Percentiles rank a stretch among this genome's conserved stretches.
Evolutionary conservation across 2,329 filamentous ascomycete genomes (phyloP).

Genomic region (Hyphodiscus sp.): DNA sequence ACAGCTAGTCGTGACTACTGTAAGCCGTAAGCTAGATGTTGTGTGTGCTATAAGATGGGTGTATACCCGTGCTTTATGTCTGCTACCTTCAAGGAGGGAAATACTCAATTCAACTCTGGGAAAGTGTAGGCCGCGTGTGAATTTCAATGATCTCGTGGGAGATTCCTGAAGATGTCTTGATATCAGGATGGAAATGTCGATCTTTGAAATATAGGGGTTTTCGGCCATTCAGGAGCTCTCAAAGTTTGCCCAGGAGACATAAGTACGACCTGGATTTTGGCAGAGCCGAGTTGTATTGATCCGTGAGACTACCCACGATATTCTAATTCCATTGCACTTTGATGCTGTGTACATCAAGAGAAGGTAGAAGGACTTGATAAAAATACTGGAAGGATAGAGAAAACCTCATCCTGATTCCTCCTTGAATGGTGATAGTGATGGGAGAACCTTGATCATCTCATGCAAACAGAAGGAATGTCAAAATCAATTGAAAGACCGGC

Average conservation of each 20-base stretch:
- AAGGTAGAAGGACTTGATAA: slow-evolving; percentile 53
- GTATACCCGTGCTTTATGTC: slow-evolving; percentile 45
- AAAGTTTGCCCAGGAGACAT: slow-evolving; percentile 35
- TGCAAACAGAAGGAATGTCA: slow-evolving; percentile 53
- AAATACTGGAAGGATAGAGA: slow-evolving; percentile 56
- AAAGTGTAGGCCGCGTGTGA: slow-evolving; percentile 37
- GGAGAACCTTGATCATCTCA: slow-evolving; percentile 37
- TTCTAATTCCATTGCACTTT: slow-evolving; percentile 38
- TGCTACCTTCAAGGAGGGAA: slow-evolving; percentile 44
- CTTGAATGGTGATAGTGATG: slow-evolving; percentile 45
- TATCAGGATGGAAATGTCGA: slow-evolving; percentile 47
- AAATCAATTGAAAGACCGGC: slow-evolving; percentile 53
- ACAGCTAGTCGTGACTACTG: slow-evolving; percentile 43
- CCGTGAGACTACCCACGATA: slow-evolving; percentile 42
- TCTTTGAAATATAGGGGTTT: slow-evolving; percentile 32
- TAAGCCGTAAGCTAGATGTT: slow-evolving; percentile 38
- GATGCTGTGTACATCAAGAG: slow-evolving; percentile 47
- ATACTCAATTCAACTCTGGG: slow-evolving; percentile 40
- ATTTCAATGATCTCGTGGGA: slow-evolving; percentile 36
- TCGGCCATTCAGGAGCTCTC: slow-evolving; percentile 26
- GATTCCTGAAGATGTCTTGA: slow-evolving; percentile 38
- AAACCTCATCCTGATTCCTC: slow-evolving; percentile 53
- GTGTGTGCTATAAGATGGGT: slow-evolving; percentile 51
- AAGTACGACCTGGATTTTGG: slow-evolving; percentile 41
- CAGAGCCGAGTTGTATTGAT: slow-evolving; percentile 22